A percentile compares a stretch with the other conserved stretches of the same genome.
These are phyloP conservation scores for Cenococcum geophilum DNA, from an alignment of 495 filamentous ascomycete species.

Conservation along the genomic window DNA sequence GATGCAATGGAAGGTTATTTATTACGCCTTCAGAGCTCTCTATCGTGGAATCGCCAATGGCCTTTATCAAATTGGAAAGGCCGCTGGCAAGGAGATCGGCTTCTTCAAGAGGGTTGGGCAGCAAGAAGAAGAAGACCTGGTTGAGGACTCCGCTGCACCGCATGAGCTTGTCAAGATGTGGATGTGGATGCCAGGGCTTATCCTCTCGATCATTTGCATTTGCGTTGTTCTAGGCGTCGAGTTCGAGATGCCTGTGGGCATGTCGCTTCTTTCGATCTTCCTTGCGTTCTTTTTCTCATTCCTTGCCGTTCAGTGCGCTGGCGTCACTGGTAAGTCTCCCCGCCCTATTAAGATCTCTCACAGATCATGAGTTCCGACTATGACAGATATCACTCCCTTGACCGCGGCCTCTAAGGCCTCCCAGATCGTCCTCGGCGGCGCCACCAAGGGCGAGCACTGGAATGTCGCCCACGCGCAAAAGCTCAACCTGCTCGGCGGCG, in stretches of 20 bases:
- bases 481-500: slow-evolving; percentile 59
- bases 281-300: slow-evolving; percentile 65
- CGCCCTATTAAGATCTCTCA: neutral
- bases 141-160: slow-evolving; percentile 48
- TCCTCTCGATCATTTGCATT: slow-evolving; percentile 47
- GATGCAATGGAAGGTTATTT: slow-evolving; percentile 57
- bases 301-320: slow-evolving; percentile 58
- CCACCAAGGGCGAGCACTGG: slow-evolving; percentile 48
- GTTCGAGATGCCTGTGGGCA: slow-evolving; percentile 55
- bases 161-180: slow-evolving; percentile 56
- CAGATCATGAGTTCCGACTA: neutral
- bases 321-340: slow-evolving; percentile 42
- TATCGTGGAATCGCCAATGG: slow-evolving; percentile 44
- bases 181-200: slow-evolving; percentile 53
- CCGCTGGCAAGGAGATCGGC: slow-evolving; percentile 42
- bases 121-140: slow-evolving; percentile 34
- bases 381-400: slow-evolving; percentile 52
- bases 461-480: slow-evolving; percentile 47
- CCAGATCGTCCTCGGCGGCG: slow-evolving; percentile 60
- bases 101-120: slow-evolving; percentile 46
- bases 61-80: slow-evolving; percentile 39
- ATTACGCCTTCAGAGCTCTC: slow-evolving; percentile 46
- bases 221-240: slow-evolving; percentile 57
- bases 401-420: slow-evolving; percentile 62
- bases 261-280: slow-evolving; percentile 55